phyloP scores from a whole-genome alignment of 2,329 filamentous ascomycete genomes.

The Aspergillus sojae region DNA sequence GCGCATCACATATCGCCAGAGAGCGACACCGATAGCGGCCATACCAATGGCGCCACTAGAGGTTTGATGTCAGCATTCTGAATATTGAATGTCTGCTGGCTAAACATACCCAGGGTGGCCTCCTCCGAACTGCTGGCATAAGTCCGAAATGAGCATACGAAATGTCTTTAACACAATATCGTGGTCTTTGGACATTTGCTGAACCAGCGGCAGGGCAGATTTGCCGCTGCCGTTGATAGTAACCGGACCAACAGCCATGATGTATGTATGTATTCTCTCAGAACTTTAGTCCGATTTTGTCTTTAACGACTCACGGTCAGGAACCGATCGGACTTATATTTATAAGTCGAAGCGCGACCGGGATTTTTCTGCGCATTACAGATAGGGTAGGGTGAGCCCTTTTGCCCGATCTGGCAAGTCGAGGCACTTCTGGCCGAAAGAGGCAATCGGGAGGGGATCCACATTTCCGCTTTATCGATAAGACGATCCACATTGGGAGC shows the following conservation, averaged over 20 bases:
- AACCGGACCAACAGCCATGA: constrained; percentile 24
- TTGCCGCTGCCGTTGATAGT: constrained; percentile 15
- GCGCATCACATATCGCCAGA: constrained; percentile 49
- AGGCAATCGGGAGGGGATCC: background rate
- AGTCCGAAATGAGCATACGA: constrained; percentile 65
- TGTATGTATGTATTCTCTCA: constrained; percentile 5
- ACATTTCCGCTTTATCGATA: background rate
- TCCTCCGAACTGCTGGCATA: constrained; percentile 70
- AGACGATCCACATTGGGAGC: background rate
- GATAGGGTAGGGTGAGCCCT: constrained; percentile 4
- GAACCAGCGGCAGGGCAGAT: constrained; percentile 24
- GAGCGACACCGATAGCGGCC: constrained; percentile 47
- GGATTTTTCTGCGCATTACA: background rate
- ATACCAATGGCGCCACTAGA: constrained; percentile 50
- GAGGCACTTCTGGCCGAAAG: constrained; percentile 18
- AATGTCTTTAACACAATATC: constrained; percentile 63
- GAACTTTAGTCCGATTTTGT: background rate
- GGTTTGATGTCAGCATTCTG: background rate
- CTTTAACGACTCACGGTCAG: background rate
- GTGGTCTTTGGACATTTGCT: constrained; percentile 31
- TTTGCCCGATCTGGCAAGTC: constrained; percentile 20
- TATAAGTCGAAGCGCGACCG: constrained; percentile 5
- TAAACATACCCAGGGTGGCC: constrained; percentile 64
- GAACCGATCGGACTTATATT: background rate
- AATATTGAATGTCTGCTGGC: too few relatives aligned